Base-by-base conservation (phyloP, 2,329 filamentous ascomycete genomes). In the Paramyrothecium sp. region DNA sequence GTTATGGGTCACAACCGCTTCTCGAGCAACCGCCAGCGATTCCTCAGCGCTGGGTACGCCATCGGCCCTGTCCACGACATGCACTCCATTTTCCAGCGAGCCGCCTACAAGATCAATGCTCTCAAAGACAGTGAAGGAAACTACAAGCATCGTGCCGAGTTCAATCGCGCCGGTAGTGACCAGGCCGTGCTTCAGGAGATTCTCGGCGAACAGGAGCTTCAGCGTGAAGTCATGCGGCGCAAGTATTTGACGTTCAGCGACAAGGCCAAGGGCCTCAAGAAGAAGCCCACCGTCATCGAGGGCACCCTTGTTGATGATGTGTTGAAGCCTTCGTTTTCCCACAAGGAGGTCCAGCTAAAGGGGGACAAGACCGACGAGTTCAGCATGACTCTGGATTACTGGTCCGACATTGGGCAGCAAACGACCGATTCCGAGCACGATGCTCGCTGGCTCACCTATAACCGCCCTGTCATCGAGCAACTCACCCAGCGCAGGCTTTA, bases 151-250 rank as follows among this genome's bases (percentile, higher is more conserved):
- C 48, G 51, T 3, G 57, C 61, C 3, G 61, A 64, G 30, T 26
- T 55, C 21, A 69, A 65, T 57, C 64, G 66, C 52, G 47, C 44
- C 10, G 68, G 66, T 3, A 68, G 63, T 49, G 68, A 71, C 53
- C 69, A 71, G 58, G 62, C 61, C 56, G 62, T 71, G 57, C 69
- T 68, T 56, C 60, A 60, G 53, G 66, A 67, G 55, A 68, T 70
- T 53, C 64, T 65, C 47, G 68, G 67, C 23, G 63, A 68, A 59
- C 69, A 70, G 30, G 68, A 70, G 57, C 66, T 63, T 54, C 65
- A 68, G 38, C 66, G 68, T 44, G 67, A 70, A 34, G 61, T 64
- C 44, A 67, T 69, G 63, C 64, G 68, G 16, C 66, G 67, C 5
- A 62, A 63, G 13, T 62, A 69, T 53, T 63, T 65, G 41, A 23